Evolutionary conservation across 2,329 filamentous ascomycete genomes (phyloP), one percentile per base, ranked within the genome.

Genomic region (Paramyrothecium roridum): DNA sequence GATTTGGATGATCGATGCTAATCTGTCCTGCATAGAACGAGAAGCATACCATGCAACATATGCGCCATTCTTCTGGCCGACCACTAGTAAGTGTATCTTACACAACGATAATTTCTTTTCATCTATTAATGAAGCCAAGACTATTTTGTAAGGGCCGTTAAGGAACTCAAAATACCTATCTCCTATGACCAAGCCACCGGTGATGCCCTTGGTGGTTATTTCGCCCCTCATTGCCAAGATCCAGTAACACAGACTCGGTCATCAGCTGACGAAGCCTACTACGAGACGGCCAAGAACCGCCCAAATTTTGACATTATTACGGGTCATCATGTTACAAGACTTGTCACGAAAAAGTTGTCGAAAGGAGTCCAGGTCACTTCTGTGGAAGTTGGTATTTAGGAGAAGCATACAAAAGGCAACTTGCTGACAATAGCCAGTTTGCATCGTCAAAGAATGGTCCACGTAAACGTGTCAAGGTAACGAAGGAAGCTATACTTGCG

Each of bases 401-500:
- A n/a, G n/a, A n/a, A n/a, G n/a, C n/a, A n/a, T n/a, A n/a, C n/a
- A n/a, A n/a, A n/a, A n/a, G n/a, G n/a, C n/a, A n/a, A n/a, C n/a
- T n/a, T n/a, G n/a, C n/a, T n/a, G n/a, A n/a, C n/a, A n/a, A n/a
- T n/a, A n/a, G n/a, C n/a, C n/a, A n/a, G n/a, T n/a, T n/a, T n/a
- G n/a, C n/a, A n/a, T n/a, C n/a, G n/a, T n/a, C n/a, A n/a, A n/a
- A n/a, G n/a, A n/a, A n/a, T n/a, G n/a, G n/a, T n/a, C n/a, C n/a
- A n/a, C n/a, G n/a, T n/a, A n/a, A n/a, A n/a, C n/a, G n/a, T n/a
- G n/a, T n/a, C n/a, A n/a, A n/a, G n/a, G n/a, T n/a, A n/a, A 61
- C 51, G 11, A 73, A 70, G 47, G 76, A 79, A 49, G 71, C 76
- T 3, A 66, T 80, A 16, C 54, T 79, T 4, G 70, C 73, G 1